These are phyloP conservation scores for Hydnomerulius pinastri DNA, from an alignment of 768 basidiomycete genomes.

Conservation along the genomic window DNA sequence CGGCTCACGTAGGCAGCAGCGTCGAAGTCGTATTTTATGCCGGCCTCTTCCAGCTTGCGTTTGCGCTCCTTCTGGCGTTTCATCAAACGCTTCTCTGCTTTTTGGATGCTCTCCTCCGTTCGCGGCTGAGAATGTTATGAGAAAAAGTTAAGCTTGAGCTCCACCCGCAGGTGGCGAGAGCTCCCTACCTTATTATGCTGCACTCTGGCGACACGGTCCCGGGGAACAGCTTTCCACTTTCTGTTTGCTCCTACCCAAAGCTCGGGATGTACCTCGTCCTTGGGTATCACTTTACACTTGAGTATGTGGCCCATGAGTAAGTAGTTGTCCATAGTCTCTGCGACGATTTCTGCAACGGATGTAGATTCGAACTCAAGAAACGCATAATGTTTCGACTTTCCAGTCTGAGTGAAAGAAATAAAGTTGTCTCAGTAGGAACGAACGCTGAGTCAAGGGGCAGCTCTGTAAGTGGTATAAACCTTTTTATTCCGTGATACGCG, in stretches of 20 bases:
- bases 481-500: constrained; percentile 93
- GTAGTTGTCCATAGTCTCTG: constrained; percentile 99
- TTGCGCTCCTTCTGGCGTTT: constrained; percentile 78
- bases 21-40: constrained; percentile 87
- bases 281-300: constrained; percentile 86
- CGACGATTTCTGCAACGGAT: constrained; percentile 90
- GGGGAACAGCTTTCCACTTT: constrained; percentile 81
- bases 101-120: constrained; percentile 66
- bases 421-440: neutral
- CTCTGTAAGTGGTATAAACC: constrained; percentile 44
- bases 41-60: constrained; percentile 73
- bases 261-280: constrained; percentile 88
- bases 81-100: constrained; percentile 66
- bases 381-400: constrained; percentile 94
- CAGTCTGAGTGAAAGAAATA: constrained; percentile 68
- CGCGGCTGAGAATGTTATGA: constrained; percentile 51
- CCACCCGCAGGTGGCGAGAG: constrained; percentile 1
- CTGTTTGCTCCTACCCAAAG: constrained; percentile 97
- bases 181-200: constrained; percentile 78
- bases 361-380: constrained; percentile 93
- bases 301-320: constrained; percentile 93
- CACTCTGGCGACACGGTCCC: constrained; percentile 65
- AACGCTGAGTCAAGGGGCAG: too few species aligned
- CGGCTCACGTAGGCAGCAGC: constrained; percentile 78
- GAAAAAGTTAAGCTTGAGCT: neutral